These are phyloP conservation scores for Globisporangium nodosum DNA, from an alignment of 352 stramenopile species.

Conservation along the genomic window DNA sequence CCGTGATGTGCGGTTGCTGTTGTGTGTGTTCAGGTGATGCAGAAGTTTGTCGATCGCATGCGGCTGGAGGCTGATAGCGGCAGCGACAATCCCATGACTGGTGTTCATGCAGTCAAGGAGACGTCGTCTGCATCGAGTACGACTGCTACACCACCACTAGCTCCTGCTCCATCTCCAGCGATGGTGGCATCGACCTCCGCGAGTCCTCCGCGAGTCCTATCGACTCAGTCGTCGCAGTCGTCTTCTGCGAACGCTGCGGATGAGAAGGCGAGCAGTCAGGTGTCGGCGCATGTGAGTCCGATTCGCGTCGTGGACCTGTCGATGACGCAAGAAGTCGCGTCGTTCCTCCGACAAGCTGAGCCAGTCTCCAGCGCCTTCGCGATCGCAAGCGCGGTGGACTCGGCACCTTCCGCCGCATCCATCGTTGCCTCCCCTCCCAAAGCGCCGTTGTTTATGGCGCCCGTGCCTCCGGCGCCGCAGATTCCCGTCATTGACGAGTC, in stretches of 20 bases:
- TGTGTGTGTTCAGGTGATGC: slow-evolving; percentile 14
- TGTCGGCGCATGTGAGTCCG: slow-evolving; percentile 5
- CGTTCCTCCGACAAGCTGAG: slow-evolving; percentile 8
- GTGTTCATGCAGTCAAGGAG: not conserved
- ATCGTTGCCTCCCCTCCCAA: not conserved
- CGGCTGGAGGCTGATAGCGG: not conserved
- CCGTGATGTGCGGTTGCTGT: slow-evolving; percentile 25
- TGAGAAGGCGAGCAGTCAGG: not conserved
- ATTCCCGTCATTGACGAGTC: not conserved
- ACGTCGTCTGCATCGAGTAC: not conserved
- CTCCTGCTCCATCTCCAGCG: no score
- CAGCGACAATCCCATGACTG: not conserved
- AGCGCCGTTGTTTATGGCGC: not conserved
- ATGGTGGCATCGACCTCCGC: not conserved
- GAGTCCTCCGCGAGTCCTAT: not conserved
- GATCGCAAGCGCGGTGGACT: slow-evolving; percentile 1
- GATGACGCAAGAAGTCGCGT: slow-evolving; percentile 8
- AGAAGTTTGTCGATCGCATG: slow-evolving; percentile 12
- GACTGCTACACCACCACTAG: not conserved
- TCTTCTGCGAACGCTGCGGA: not conserved
- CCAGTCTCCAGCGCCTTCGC: slow-evolving; percentile 1
- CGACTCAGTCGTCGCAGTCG: slow-evolving; percentile 3
- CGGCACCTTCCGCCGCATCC: slow-evolving; percentile 1
- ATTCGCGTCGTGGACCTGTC: slow-evolving; percentile 2
- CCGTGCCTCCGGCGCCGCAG: not conserved